These are phyloP conservation scores for Bauhinia variegata DNA, from an alignment of 306 rosid genomes.

Conservation along the genomic window DNA sequence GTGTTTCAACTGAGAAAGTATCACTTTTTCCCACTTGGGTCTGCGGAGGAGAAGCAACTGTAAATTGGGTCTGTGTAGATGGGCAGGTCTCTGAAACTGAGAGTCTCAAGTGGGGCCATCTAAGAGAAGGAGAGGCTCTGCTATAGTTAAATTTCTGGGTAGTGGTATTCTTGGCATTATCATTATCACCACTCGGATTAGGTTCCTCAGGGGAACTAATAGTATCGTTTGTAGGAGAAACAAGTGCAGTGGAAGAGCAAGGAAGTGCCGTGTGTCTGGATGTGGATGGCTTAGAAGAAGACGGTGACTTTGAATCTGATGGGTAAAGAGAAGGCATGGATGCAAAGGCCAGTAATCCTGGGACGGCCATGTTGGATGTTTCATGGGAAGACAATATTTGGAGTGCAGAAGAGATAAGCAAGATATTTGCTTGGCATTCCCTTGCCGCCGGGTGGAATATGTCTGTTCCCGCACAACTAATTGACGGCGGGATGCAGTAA, in stretches of 20 bases:
- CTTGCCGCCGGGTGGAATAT: no score
- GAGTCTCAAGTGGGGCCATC: conserved; percentile 78
- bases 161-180: neutral
- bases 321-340: conserved; percentile 35
- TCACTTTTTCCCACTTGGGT: conserved; percentile 40
- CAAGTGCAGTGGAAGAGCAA: conserved; percentile 39
- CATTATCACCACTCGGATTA: conserved; percentile 1
- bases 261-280: conserved; percentile 31
- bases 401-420: no score
- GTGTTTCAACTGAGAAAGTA: conserved; percentile 18
- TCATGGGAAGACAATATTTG: neutral
- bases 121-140: conserved; percentile 88
- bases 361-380: conserved; percentile 32
- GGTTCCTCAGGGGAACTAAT: conserved; percentile 30
- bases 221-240: conserved; percentile 26
- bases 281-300: conserved; percentile 43
- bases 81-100: conserved; percentile 57
- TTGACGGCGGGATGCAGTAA: no score
- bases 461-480: no score
- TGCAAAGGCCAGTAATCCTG: conserved; percentile 31
- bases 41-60: conserved; percentile 29
- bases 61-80: conserved; percentile 46
- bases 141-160: conserved; percentile 59
- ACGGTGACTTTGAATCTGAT: conserved; percentile 28
- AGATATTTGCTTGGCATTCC: no score